Evolutionary conservation across 768 basidiomycete species (phyloP).

Genomic region (Serendipita indica): DNA sequence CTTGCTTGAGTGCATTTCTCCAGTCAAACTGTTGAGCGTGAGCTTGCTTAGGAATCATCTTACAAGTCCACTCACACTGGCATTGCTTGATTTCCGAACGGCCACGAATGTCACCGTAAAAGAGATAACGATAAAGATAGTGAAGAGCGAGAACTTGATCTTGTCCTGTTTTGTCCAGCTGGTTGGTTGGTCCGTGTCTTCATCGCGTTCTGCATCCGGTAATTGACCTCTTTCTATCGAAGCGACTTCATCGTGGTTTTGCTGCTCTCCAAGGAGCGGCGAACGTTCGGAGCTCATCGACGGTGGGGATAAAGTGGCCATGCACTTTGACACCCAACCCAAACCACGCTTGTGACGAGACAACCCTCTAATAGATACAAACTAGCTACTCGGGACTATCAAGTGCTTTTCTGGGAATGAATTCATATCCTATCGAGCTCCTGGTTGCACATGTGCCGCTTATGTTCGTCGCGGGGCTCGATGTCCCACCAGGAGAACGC

Average conservation of each 20-base stretch:
- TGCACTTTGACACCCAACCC: not conserved
- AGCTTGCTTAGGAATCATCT: not conserved
- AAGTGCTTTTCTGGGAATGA: too few species aligned
- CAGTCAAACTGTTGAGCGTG: slow-evolving; percentile 53
- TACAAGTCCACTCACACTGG: not conserved
- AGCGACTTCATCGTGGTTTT: not conserved
- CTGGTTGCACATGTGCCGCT: slow-evolving; percentile 80
- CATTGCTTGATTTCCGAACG: not conserved
- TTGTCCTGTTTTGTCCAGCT: not conserved
- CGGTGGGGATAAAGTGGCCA: not conserved
- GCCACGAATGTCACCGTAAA: not conserved
- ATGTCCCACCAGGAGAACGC: slow-evolving; percentile 27
- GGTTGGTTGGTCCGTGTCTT: not conserved
- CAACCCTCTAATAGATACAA: not conserved
- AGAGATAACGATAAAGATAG: not conserved
- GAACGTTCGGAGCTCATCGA: slow-evolving; percentile 1
- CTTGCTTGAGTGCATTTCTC: slow-evolving; percentile 56
- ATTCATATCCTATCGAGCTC: slow-evolving; percentile 83
- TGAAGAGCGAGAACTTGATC: not conserved
- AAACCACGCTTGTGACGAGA: not conserved
- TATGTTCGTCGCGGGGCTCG: slow-evolving; percentile 88
- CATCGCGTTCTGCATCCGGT: not conserved
- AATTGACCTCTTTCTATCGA: not conserved
- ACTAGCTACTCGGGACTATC: too few species aligned
- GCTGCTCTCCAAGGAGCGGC: not conserved